A percentile compares a stretch with the other conserved stretches of the same genome.
Evolutionary conservation across 1,139 yeast genomes (phyloP).

Genomic region (Spencermartinsiella ligniputridi): DNA sequence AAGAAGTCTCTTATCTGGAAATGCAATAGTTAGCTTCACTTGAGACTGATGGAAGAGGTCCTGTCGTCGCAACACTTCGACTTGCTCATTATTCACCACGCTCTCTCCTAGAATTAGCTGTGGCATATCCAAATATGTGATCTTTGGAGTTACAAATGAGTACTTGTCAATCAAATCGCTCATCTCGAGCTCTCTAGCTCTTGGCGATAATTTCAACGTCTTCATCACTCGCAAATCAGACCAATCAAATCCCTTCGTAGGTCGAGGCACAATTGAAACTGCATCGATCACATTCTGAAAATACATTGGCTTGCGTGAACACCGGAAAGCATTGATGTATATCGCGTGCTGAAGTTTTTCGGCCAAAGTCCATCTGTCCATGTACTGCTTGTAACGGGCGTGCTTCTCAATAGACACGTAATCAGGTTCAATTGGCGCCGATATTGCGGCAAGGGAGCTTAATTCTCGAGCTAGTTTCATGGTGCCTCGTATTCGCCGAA

Average conservation of each 20-base stretch:
- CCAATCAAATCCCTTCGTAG: constrained; percentile 22
- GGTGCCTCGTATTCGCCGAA: constrained; percentile 46
- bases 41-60: constrained; percentile 78
- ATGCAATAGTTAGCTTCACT: constrained; percentile 84
- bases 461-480: constrained; percentile 36
- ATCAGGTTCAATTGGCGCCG: constrained; percentile 39
- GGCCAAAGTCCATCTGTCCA: constrained; percentile 47
- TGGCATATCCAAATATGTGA: constrained; percentile 71
- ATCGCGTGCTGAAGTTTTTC: constrained; percentile 54
- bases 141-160: constrained; percentile 86
- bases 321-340: constrained; percentile 50
- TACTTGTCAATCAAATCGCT: constrained; percentile 61
- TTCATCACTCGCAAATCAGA: constrained; percentile 22
- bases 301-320: constrained; percentile 31
- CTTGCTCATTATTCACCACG: constrained; percentile 26
- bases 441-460: constrained; percentile 16
- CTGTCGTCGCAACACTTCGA: constrained; percentile 16
- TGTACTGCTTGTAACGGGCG: constrained; percentile 51
- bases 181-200: constrained; percentile 35
- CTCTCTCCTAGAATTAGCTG: constrained; percentile 47
- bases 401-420: constrained; percentile 54
- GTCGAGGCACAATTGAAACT: background rate
- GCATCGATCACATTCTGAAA: constrained; percentile 23
- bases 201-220: constrained; percentile 33
- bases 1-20: constrained; percentile 87